phyloP scores from a whole-genome alignment of 192 early-diverging fungal genomes.

The Coemansia sp. region DNA sequence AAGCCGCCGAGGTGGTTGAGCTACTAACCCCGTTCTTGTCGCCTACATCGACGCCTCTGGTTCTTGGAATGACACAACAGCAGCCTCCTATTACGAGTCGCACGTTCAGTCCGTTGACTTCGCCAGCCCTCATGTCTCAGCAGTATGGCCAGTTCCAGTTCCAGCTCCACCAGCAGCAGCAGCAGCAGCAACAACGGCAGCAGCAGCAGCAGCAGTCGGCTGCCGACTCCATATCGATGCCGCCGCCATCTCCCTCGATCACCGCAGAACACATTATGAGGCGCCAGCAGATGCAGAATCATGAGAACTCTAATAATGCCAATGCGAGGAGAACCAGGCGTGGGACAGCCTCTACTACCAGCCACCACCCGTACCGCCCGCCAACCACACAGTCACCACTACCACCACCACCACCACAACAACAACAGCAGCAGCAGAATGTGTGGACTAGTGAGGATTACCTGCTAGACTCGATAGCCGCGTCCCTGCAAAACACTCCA shows the following conservation, averaged over 20 bases:
- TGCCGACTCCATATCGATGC: constrained; percentile 19
- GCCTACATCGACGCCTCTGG: constrained; percentile 23
- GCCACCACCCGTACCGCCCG: constrained; percentile 2
- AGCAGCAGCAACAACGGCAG: constrained; percentile 1
- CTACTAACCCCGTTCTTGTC: constrained; percentile 49
- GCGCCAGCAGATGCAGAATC: constrained; percentile 23
- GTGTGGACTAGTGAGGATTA: constrained; percentile 5
- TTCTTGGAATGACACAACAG: constrained; percentile 1
- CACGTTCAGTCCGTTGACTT: constrained; percentile 41
- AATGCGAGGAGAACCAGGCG: constrained; percentile 2
- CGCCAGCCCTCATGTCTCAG: constrained; percentile 38
- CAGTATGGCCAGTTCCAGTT: background rate
- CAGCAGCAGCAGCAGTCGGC: background rate
- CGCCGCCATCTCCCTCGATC: constrained; percentile 43
- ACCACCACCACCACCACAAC: background rate
- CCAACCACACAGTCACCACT: background rate
- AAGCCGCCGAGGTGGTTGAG: constrained; percentile 46
- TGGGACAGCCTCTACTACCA: background rate
- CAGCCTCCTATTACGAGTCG: background rate
- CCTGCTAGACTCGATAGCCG: constrained; percentile 14
- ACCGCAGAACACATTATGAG: constrained; percentile 46
- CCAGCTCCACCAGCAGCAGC: background rate
- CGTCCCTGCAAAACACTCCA: constrained; percentile 29
- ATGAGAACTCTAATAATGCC: background rate
- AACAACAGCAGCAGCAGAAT: constrained; percentile 10